phyloP scores from a whole-genome alignment of 805 yeast genomes.

The Metschnikowia dekortorum region DNA sequence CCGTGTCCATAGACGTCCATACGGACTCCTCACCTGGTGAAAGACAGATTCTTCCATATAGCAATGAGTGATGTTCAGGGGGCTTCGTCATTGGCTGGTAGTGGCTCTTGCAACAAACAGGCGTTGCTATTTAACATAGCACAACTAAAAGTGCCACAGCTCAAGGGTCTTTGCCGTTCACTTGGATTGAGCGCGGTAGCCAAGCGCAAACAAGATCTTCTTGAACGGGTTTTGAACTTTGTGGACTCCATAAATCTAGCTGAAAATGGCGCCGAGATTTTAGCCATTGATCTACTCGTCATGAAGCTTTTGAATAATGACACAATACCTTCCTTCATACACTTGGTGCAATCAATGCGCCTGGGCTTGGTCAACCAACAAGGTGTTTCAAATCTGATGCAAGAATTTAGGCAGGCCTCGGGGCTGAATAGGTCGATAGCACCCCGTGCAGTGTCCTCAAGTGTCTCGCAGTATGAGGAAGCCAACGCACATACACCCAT shows the following conservation, averaged over 20 bases:
- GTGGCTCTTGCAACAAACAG: not conserved
- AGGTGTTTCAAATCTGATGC: slow-evolving; percentile 8
- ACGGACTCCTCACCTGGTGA: not conserved
- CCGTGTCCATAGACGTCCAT: not conserved
- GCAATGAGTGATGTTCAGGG: slow-evolving; percentile 1
- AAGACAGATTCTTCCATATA: not conserved
- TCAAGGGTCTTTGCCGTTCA: slow-evolving; percentile 50
- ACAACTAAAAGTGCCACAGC: slow-evolving; percentile 45
- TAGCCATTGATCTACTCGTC: slow-evolving; percentile 43
- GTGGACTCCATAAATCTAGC: slow-evolving; percentile 38
- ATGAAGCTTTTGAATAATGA: slow-evolving; percentile 31
- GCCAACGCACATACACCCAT: not conserved
- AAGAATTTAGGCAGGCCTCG: slow-evolving; percentile 1
- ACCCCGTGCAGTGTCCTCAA: not conserved
- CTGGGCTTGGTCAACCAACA: slow-evolving; percentile 20
- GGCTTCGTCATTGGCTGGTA: not conserved
- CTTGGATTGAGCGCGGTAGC: slow-evolving; percentile 51
- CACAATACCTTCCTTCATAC: slow-evolving; percentile 34
- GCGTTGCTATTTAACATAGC: slow-evolving; percentile 18
- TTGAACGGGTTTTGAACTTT: slow-evolving; percentile 48
- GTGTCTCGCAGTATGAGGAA: not conserved
- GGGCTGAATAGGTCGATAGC: not conserved
- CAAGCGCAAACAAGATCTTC: slow-evolving; percentile 51
- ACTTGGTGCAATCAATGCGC: slow-evolving; percentile 25
- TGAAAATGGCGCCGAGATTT: slow-evolving; percentile 40